These are phyloP conservation scores for Nadsonia starkeyi-henricii DNA, from an alignment of 1,139 yeast species.

Conservation along the genomic window DNA sequence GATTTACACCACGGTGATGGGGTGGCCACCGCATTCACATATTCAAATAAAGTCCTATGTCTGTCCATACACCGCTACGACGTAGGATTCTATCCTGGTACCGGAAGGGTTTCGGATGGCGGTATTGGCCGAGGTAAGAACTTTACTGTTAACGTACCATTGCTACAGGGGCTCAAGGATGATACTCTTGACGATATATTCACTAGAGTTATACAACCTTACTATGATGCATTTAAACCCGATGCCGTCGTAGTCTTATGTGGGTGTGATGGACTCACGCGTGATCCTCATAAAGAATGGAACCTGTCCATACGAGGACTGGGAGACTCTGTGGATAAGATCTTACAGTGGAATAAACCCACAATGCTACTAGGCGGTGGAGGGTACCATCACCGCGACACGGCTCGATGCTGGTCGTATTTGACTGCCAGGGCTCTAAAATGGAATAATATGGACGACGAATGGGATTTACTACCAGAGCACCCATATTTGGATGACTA, in stretches of 20 bases:
- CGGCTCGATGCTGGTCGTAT: conserved; percentile 53
- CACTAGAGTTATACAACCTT: conserved; percentile 32
- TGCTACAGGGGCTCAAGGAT: conserved; percentile 44
- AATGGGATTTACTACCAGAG: background rate
- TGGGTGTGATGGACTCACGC: conserved; percentile 58
- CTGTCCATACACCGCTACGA: conserved; percentile 53
- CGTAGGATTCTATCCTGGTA: conserved; percentile 60
- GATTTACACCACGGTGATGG: conserved; percentile 79
- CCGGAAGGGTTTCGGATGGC: conserved; percentile 34
- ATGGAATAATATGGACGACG: background rate
- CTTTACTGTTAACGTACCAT: conserved; percentile 40
- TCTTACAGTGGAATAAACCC: conserved; percentile 25
- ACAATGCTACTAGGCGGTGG: conserved; percentile 61
- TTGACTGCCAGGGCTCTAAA: conserved; percentile 27
- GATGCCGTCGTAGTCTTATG: conserved; percentile 48
- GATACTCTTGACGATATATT: conserved; percentile 27
- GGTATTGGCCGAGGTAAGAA: conserved; percentile 28
- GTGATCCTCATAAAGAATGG: conserved; percentile 55
- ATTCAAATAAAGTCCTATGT: conserved; percentile 42
- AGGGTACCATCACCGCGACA: conserved; percentile 52
- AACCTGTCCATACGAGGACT: conserved; percentile 45
- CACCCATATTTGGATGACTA: background rate
- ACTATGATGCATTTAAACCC: conserved; percentile 30
- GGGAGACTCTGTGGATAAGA: conserved; percentile 24
- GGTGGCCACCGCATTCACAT: conserved; percentile 51